Conservation (phyloP, 441 rosid species). For the Pelargonium australe region DNA sequence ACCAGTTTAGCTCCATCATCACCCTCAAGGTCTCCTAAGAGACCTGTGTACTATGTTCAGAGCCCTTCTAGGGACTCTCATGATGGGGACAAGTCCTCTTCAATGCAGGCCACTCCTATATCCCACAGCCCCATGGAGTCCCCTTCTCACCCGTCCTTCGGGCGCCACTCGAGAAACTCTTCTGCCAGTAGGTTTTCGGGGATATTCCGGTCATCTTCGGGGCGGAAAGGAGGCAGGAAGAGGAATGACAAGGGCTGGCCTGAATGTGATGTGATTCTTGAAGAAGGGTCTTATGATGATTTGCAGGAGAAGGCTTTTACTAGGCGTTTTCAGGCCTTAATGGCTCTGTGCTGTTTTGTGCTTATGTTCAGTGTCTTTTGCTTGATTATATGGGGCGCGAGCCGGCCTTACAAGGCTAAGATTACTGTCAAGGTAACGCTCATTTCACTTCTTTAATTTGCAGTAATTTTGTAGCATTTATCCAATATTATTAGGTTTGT, state of each 20-base stretch:
- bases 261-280: conserved; percentile 67
- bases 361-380: conserved; percentile 69
- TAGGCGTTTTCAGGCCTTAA: conserved; percentile 52
- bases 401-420: conserved; percentile 72
- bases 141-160: background rate
- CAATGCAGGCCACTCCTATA: conserved; percentile 1
- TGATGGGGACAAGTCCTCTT: conserved; percentile 14
- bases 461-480: background rate
- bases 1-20: conserved; percentile 26
- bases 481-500: no score
- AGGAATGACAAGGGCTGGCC: conserved; percentile 82
- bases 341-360: conserved; percentile 48
- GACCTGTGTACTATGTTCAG: conserved; percentile 25
- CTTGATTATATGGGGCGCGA: conserved; percentile 86
- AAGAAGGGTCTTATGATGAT: conserved; percentile 67
- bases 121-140: conserved; percentile 1
- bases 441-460: background rate
- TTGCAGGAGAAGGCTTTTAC: conserved; percentile 43
- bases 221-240: conserved; percentile 27
- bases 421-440: conserved; percentile 54
- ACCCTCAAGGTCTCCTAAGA: conserved; percentile 26
- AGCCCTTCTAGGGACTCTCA: conserved; percentile 29
- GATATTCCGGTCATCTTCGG: background rate
- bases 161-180: conserved; percentile 2
- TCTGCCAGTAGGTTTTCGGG: conserved; percentile 1